Evolutionary conservation across 2,329 filamentous ascomycete species (phyloP).

Genomic region (Tothia fuscella): DNA sequence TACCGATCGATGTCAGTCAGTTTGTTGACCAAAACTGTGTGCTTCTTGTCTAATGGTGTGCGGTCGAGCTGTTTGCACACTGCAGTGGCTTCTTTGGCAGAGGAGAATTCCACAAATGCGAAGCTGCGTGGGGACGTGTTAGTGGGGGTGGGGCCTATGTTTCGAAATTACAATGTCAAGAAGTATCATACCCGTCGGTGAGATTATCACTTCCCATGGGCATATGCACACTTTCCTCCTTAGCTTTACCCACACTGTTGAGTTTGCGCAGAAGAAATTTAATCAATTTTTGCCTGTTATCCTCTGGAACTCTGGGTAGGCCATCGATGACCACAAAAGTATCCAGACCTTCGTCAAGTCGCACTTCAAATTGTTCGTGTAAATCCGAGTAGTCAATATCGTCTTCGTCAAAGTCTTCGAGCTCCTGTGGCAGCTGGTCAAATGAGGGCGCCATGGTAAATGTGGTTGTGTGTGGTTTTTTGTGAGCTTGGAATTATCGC

Average conservation of each 20-base stretch:
- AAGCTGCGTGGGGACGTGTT: constrained; percentile 50
- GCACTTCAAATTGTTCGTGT: constrained; percentile 87
- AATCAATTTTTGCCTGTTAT: constrained; percentile 84
- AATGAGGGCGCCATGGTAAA: constrained; percentile 35
- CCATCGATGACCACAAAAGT: constrained; percentile 95
- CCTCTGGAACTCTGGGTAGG: constrained; percentile 71
- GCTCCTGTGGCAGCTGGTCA: constrained; percentile 73
- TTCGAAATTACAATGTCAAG: neutral
- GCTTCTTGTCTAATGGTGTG: constrained; percentile 87
- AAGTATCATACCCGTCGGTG: constrained; percentile 71
- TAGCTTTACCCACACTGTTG: constrained; percentile 69
- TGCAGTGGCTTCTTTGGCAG: constrained; percentile 75
- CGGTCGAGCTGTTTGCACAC: constrained; percentile 82
- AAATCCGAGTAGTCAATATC: constrained; percentile 94
- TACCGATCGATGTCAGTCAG: constrained; percentile 95
- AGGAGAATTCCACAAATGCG: constrained; percentile 93
- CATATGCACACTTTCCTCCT: constrained; percentile 86
- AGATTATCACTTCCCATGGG: constrained; percentile 77
- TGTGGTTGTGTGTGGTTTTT: constrained; percentile 1
- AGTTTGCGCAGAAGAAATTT: constrained; percentile 95
- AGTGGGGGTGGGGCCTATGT: neutral
- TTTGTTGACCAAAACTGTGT: constrained; percentile 94
- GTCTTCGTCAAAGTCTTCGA: constrained; percentile 84
- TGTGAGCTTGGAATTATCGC: too few species aligned
- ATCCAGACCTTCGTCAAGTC: constrained; percentile 90